Evolutionary conservation across 1,139 yeast genomes (phyloP).

Genomic region (Taiozyma sp.): DNA sequence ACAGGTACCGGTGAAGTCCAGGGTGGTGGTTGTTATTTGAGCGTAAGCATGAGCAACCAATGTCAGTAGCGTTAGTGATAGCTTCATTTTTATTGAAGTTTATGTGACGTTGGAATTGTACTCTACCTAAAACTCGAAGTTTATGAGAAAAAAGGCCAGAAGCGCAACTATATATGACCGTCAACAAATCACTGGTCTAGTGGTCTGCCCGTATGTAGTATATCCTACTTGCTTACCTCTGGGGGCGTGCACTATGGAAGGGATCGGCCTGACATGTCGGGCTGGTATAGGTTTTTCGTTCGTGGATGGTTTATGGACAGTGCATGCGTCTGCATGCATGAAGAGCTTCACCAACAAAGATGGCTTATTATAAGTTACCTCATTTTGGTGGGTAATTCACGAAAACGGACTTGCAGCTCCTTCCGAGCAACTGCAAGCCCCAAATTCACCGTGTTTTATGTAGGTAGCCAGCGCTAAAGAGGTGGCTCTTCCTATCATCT

Average conservation of each 20-base stretch:
- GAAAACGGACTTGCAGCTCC: neutral
- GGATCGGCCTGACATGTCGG: neutral
- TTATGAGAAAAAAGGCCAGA: neutral
- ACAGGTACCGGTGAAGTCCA: conserved; percentile 21
- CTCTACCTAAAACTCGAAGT: neutral
- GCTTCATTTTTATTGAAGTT: conserved; percentile 7
- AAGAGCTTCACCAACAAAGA: neutral
- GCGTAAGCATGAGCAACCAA: conserved; percentile 14
- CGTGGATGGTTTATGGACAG: neutral
- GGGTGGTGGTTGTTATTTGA: conserved; percentile 14
- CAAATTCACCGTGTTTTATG: neutral
- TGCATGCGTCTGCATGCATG: neutral
- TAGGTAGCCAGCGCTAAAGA: neutral
- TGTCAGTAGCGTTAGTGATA: conserved; percentile 14
- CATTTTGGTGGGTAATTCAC: neutral
- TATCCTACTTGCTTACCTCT: neutral
- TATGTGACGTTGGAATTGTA: neutral
- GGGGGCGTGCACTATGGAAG: neutral
- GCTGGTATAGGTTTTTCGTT: neutral
- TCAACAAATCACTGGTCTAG: neutral
- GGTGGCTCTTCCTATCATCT: neutral
- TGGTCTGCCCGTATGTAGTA: neutral
- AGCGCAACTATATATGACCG: neutral
- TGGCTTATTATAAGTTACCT: neutral
- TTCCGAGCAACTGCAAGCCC: neutral